Evolutionary conservation across 371 early-diverging fungal species (phyloP).

Genomic region (Mortierella sp.): DNA sequence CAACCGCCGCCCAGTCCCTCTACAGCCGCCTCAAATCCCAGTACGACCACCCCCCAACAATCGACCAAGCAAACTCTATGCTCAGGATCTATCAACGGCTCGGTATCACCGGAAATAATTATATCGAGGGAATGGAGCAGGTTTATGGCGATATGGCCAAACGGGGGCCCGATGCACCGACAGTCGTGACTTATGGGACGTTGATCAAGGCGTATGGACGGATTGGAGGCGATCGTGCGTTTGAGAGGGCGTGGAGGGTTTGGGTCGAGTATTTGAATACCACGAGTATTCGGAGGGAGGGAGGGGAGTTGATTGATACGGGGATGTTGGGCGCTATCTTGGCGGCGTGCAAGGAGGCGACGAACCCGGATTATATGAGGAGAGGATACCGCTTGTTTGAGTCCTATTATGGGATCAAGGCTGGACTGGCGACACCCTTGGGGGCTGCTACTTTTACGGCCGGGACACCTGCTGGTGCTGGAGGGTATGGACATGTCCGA

Average conservation of each 20-base stretch:
- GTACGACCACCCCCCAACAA: neutral
- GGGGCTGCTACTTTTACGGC: neutral
- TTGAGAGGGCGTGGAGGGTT: neutral
- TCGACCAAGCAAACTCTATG: constrained; percentile 2
- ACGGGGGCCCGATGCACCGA: neutral
- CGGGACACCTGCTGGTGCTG: neutral
- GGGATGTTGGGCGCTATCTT: constrained; percentile 1
- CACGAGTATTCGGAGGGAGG: neutral
- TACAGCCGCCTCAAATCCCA: constrained; percentile 3
- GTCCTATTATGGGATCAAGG: neutral
- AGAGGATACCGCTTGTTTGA: constrained; percentile 4
- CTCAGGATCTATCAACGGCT: neutral
- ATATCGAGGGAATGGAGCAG: neutral
- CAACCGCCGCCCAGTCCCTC: neutral
- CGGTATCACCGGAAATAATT: neutral
- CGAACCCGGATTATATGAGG: neutral
- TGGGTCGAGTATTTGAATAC: constrained; percentile 2
- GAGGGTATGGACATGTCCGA: constrained; percentile 8
- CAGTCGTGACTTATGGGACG: neutral
- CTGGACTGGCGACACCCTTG: neutral
- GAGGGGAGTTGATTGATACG: neutral
- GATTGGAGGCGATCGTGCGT: neutral
- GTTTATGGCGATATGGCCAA: neutral
- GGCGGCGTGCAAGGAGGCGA: neutral
- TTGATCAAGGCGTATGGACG: neutral